Base-by-base conservation (phyloP, 2,329 filamentous ascomycete genomes). In the Trichoderma arundinaceum region DNA sequence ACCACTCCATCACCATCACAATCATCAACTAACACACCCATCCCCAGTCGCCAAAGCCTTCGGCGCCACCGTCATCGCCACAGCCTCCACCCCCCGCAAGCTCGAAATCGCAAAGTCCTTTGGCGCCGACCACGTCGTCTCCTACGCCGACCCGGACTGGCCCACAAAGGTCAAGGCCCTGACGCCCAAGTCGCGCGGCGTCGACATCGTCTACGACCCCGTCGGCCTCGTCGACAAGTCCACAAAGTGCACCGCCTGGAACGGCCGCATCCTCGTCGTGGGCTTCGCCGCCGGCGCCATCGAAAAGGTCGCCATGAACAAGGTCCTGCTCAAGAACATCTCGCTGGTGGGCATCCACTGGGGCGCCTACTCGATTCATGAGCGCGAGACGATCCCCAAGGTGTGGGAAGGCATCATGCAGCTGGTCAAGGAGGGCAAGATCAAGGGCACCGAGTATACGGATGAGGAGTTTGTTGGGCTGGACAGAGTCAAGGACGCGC, bases 141-240 rank as follows among this genome's bases (percentile, higher is more conserved):
- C 94, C 77, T 97, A 97, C 78, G 83, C 83, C 17, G 83, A 90
- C 68, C 75, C 82, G 2, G 80, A 83, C 63, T 89, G 90, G 83
- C 84, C 86, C n/a, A 81, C 83, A 2, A 77, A 88, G 67, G 92
- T 97, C 54, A 91, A 91, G 80, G 88, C 86, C 71, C 78, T 98
- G 66, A 94, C 90, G 4, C 92, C 91, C 0, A 86, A 88, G 68
- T 86, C 86, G 1, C 77, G 81, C 51, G 87, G 93, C 10, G 94
- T 97, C 17, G 94, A 98, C 77, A 92, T 98, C 59, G 94, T 98
- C 22, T 98, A 92, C 80, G 94, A 98, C 77, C 93, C 94, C 12
- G 94, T 98, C 1, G 94, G 94, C 1, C 80, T 97, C 75, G 92
- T 97, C 57, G 92, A 96, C 70, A 85, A 88, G 74, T 92, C 89